Evolutionary conservation across 257 asterid species (phyloP).

Genomic region (Solanum gracilifrons): DNA sequence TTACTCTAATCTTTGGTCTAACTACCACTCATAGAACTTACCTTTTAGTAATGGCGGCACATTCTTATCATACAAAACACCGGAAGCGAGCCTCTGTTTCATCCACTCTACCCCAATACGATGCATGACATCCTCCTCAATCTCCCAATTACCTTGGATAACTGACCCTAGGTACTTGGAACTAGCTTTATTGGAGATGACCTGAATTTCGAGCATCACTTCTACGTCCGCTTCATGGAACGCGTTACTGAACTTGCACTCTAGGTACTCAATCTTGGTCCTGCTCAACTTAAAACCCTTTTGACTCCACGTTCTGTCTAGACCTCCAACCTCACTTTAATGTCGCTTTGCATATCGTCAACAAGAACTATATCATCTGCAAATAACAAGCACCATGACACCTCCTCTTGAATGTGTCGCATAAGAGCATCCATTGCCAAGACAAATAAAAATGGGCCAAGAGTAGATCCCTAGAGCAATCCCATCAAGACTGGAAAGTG

Average conservation of each 20-base stretch:
- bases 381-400: not conserved
- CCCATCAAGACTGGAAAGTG: not conserved
- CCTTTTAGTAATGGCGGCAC: not conserved
- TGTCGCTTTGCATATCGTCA: not conserved
- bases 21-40: not conserved
- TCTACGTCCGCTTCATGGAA: not conserved
- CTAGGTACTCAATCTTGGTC: not conserved
- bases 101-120: not conserved
- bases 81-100: not conserved
- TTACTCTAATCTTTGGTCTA: not conserved
- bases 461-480: not conserved
- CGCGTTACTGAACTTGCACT: not conserved
- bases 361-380: not conserved
- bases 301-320: not conserved
- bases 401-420: not conserved
- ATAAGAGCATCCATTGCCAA: not conserved
- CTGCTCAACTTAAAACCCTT: not conserved
- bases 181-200: not conserved
- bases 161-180: not conserved
- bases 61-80: not conserved
- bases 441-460: not conserved
- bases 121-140: not conserved
- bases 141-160: not conserved
- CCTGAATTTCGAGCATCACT: not conserved
- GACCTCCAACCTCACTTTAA: not conserved